A percentile compares a stretch with the other conserved stretches of the same genome.
These are phyloP conservation scores for Trichothecium sympodiale DNA, from an alignment of 2,329 filamentous ascomycete genomes.

Conservation along the genomic window DNA sequence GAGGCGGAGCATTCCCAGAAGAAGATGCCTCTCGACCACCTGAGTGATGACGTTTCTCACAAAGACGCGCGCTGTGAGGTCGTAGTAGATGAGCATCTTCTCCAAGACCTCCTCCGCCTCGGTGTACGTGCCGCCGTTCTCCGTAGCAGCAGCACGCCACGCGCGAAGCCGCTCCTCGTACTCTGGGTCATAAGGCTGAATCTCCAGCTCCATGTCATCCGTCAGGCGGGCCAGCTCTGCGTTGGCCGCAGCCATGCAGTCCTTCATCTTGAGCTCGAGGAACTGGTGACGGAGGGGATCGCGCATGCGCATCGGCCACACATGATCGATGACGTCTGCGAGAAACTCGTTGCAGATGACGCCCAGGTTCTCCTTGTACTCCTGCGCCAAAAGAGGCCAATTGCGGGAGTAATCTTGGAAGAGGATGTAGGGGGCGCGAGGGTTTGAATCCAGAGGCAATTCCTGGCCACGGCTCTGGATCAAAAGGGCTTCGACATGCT, in stretches of 20 bases:
- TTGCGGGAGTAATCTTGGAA: slow-evolving; percentile 42
- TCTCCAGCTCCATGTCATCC: slow-evolving; percentile 40
- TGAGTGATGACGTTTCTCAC: slow-evolving; percentile 42
- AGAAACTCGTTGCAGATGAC: slow-evolving; percentile 45
- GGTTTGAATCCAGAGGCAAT: slow-evolving; percentile 40
- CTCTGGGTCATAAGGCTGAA: slow-evolving; percentile 42
- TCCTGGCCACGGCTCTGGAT: slow-evolving; percentile 40
- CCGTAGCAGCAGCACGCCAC: slow-evolving; percentile 31
- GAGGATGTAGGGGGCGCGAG: slow-evolving; percentile 40
- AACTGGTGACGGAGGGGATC: slow-evolving; percentile 37
- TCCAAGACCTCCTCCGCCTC: slow-evolving; percentile 42
- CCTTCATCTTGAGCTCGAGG: slow-evolving; percentile 35
- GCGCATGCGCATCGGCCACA: slow-evolving; percentile 39
- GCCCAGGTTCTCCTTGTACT: slow-evolving; percentile 42
- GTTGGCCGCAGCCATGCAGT: slow-evolving; percentile 33
- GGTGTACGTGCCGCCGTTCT: slow-evolving; percentile 33
- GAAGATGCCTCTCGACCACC: slow-evolving; percentile 38
- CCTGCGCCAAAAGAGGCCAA: slow-evolving; percentile 39
- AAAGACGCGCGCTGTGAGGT: slow-evolving; percentile 39
- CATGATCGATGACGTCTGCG: slow-evolving; percentile 36
- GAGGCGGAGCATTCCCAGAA: slow-evolving; percentile 38
- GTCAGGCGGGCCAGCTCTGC: slow-evolving; percentile 32
- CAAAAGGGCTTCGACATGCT: slow-evolving; percentile 37
- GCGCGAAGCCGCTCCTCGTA: slow-evolving; percentile 37
- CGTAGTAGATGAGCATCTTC: slow-evolving; percentile 46